Conservation (phyloP, 495 filamentous ascomycete species). For the Trichoderma orchidacearum region DNA sequence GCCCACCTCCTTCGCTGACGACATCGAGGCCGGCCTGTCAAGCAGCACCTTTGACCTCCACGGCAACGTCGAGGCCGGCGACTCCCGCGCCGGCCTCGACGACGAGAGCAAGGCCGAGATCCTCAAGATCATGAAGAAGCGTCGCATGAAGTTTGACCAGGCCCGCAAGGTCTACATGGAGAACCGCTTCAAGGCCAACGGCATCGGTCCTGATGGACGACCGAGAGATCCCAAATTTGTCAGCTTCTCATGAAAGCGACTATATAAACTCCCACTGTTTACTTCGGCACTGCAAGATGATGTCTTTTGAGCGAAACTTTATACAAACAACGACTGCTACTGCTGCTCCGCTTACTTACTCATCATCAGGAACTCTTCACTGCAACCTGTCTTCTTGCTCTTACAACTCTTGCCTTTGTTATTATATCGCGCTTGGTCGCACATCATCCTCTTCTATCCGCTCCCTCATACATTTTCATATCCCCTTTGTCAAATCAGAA, state of each 20-base stretch:
- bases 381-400: too few species aligned
- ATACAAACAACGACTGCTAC: too few species aligned
- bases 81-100: slow-evolving; percentile 70
- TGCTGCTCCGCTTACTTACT: too few species aligned
- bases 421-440: too few species aligned
- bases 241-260: slow-evolving; percentile 63
- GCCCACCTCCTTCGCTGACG: slow-evolving; percentile 57
- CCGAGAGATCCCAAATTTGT: slow-evolving; percentile 93
- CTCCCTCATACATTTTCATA: too few species aligned
- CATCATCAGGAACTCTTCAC: too few species aligned
- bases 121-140: slow-evolving; percentile 70
- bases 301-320: too few species aligned
- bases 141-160: slow-evolving; percentile 75
- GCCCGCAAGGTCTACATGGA: slow-evolving; percentile 74
- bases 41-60: slow-evolving; percentile 68
- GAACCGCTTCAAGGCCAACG: slow-evolving; percentile 69
- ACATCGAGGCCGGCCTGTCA: slow-evolving; percentile 75
- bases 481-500: too few species aligned
- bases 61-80: slow-evolving; percentile 63
- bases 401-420: too few species aligned
- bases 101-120: slow-evolving; percentile 65
- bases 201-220: slow-evolving; percentile 75
- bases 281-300: too few species aligned
- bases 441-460: too few species aligned
- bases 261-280: too few species aligned